A percentile compares a stretch with the other conserved stretches of the same genome.
Conservation (phyloP, 2,329 filamentous ascomycete species). For the Fusarium multiceps region DNA sequence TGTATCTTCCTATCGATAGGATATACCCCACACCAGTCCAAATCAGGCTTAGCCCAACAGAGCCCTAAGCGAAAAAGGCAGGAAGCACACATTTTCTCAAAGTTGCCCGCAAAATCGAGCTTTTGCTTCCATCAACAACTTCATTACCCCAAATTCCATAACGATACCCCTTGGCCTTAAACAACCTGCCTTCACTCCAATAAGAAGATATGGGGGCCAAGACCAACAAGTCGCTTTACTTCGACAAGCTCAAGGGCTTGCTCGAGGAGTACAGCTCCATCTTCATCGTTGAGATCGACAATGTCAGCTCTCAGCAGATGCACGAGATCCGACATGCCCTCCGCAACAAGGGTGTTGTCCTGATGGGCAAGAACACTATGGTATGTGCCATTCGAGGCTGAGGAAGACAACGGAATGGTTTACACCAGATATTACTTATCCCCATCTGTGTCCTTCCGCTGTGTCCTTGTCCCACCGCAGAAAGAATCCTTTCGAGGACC, state of each 20-base stretch:
- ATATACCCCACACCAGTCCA: slow-evolving; percentile 20
- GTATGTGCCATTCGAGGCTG: slow-evolving; percentile 60
- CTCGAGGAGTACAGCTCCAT: slow-evolving; percentile 97
- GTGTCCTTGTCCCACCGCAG: not conserved
- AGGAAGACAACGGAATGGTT: not conserved
- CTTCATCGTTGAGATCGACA: slow-evolving; percentile 98
- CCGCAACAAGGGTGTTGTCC: slow-evolving; percentile 90
- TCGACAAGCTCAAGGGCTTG: slow-evolving; percentile 98
- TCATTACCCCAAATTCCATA: slow-evolving; percentile 42
- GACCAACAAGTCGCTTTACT: slow-evolving; percentile 95
- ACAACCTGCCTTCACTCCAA: slow-evolving; percentile 90
- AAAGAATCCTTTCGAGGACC: not conserved
- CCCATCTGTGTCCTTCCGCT: not conserved
- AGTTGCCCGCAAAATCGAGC: slow-evolving; percentile 18
- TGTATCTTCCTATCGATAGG: slow-evolving; percentile 42
- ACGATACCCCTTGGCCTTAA: slow-evolving; percentile 79
- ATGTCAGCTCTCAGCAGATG: slow-evolving; percentile 99
- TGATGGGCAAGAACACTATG: slow-evolving; percentile 99
- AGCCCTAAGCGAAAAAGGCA: slow-evolving; percentile 52
- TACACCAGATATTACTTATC: not conserved
- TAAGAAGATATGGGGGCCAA: slow-evolving; percentile 99
- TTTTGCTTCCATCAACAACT: slow-evolving; percentile 24
- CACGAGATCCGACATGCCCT: slow-evolving; percentile 98
- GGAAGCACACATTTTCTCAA: slow-evolving; percentile 47
- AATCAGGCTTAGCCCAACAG: slow-evolving; percentile 44